Base-by-base conservation (phyloP, 2,329 filamentous ascomycete species). In the Fusarium robinianum region DNA sequence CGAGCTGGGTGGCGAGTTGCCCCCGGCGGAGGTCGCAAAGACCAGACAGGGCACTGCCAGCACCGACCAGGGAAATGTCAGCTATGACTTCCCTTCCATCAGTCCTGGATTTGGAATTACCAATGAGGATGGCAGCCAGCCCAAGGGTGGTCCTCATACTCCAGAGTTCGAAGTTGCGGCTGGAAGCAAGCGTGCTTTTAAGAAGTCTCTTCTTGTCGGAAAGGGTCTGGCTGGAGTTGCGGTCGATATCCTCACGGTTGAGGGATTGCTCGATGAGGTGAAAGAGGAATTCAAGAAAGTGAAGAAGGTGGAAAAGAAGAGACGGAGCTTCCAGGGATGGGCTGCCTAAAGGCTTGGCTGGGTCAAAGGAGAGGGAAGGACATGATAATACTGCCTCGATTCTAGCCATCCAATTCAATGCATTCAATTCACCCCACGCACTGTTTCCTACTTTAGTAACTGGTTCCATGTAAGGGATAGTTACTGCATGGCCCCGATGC, bases 81-180 rank as follows among this genome's bases (percentile, higher is more conserved):
- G 61, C 31, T 55, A 63, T 5, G 61, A 57, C 5, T 62, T 64
- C 27, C 63, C 62, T 0, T 42, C 51, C 9, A 63, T 65, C 6
- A 57, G 53, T 3, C 56, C 60, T 2, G 35, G 39, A 23, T 65
- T 66, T 19, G 49, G 47, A n/a, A 65, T 66, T 25, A 49, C 44
- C 0, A 58, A 35, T 24, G 58, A 52, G 11, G 57, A 63, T 16
- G 61, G 60, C 2, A 57, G 18, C 9, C 47, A 43, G 1, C 57
- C 57, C 1, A 19, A 47, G 9, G 42, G 35, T 6, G 73, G 75
- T 0, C 78, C 78, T 12, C 79, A 79, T 46, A 83, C 72, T 6
- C 72, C 74, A 0, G 71, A 74, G 0, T 84, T 80, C 52, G 74
- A 76, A 7, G 63, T 66, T 3, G 74, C 77, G 0, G 72, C 77